phyloP scores from a whole-genome alignment of 1,139 yeast species.

The Sugiyamaella japonica region DNA sequence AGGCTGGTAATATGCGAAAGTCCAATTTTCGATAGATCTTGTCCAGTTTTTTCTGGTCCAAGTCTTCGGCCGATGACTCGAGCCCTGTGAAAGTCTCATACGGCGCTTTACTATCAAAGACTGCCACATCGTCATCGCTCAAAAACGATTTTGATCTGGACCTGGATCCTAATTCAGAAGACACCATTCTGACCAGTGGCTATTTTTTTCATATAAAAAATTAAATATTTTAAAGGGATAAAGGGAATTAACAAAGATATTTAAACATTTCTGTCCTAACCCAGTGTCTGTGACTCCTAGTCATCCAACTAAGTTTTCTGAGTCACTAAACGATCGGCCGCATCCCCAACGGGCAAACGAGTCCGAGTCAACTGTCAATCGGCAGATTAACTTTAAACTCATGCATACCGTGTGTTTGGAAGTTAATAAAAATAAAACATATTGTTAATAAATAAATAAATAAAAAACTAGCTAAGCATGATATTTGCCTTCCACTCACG shows the following conservation, averaged over 20 bases:
- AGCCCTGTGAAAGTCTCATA: constrained; percentile 1
- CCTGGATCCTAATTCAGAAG: neutral
- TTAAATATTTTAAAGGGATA: too few species aligned
- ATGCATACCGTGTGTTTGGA: neutral
- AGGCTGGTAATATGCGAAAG: constrained; percentile 72
- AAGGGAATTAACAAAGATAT: neutral
- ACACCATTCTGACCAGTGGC: neutral
- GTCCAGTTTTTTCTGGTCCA: constrained; percentile 47
- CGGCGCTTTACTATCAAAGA: constrained; percentile 6
- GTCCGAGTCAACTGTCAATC: neutral
- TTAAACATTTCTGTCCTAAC: neutral
- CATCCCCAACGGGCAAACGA: constrained; percentile 1
- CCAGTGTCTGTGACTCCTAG: constrained; percentile 10
- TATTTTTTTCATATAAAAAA: neutral
- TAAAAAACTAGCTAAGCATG: constrained; percentile 55
- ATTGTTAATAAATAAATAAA: constrained; percentile 2
- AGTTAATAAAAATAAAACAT: neutral
- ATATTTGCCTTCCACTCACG: constrained; percentile 84
- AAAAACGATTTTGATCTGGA: constrained; percentile 6
- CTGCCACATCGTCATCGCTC: constrained; percentile 10
- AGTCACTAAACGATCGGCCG: constrained; percentile 13
- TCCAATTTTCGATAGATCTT: constrained; percentile 67
- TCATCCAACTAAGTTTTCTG: constrained; percentile 2
- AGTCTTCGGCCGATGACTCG: constrained; percentile 10
- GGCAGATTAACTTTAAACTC: neutral